Evolutionary conservation across 1,284 basidiomycete species (phyloP).

Genomic region (Sporisorium exsertum): DNA sequence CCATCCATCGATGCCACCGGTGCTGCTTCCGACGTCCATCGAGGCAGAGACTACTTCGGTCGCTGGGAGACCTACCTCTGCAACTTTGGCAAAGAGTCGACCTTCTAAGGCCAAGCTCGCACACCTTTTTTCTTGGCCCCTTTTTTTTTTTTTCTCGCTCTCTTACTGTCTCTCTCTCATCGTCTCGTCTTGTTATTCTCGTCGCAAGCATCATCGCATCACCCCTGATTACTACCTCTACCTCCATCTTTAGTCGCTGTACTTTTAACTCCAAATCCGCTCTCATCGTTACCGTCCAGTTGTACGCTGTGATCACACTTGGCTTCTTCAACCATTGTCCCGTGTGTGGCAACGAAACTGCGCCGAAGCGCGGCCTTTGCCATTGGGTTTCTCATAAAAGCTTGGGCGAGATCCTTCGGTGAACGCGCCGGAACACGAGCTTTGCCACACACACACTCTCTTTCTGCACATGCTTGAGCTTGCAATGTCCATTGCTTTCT

Average conservation of each 20-base stretch:
- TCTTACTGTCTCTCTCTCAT: background rate
- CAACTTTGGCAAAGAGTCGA: constrained; percentile 36
- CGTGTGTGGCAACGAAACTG: background rate
- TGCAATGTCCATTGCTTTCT: background rate
- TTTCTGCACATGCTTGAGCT: background rate
- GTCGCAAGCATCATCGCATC: background rate
- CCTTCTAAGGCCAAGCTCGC: constrained; percentile 9
- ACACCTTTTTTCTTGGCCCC: background rate
- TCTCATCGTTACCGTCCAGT: background rate
- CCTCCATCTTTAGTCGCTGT: background rate
- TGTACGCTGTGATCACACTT: background rate
- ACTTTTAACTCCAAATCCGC: background rate
- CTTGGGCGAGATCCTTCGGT: too few species aligned
- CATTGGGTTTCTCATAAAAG: too few species aligned
- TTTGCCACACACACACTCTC: too few species aligned
- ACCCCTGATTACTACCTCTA: background rate
- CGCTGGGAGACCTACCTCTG: constrained; percentile 42
- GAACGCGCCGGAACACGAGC: too few species aligned
- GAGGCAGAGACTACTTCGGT: constrained; percentile 27
- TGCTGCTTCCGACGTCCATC: background rate
- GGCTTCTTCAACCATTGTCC: background rate
- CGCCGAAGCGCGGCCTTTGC: too few species aligned
- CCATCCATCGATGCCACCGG: background rate
- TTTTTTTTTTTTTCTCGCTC: background rate
- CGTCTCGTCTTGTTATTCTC: background rate